Conservation (phyloP, 2,329 filamentous ascomycete species). For the Mycogone perniciosa region DNA sequence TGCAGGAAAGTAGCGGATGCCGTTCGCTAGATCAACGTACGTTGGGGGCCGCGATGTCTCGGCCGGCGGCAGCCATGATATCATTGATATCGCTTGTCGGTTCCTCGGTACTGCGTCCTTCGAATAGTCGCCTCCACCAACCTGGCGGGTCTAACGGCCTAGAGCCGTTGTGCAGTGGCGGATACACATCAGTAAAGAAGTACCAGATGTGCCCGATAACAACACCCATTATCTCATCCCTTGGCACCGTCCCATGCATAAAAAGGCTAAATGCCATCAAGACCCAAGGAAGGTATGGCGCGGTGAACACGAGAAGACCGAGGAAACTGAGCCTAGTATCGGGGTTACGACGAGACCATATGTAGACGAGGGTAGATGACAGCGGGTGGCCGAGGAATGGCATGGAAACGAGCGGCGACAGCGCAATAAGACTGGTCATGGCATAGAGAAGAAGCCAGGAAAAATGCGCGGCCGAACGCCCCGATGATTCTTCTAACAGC, state of each 20-base stretch:
- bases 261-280: slow-evolving; percentile 86
- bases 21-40: neutral
- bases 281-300: slow-evolving; percentile 94
- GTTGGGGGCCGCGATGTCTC: slow-evolving; percentile 16
- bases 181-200: slow-evolving; percentile 96
- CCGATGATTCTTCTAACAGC: slow-evolving; percentile 90
- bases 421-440: slow-evolving; percentile 66
- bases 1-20: too few species aligned
- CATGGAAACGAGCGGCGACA: slow-evolving; percentile 85
- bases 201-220: slow-evolving; percentile 96
- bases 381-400: slow-evolving; percentile 91
- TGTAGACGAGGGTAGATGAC: slow-evolving; percentile 90
- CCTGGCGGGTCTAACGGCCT: slow-evolving; percentile 80
- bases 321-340: slow-evolving; percentile 85
- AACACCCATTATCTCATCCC: slow-evolving; percentile 93
- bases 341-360: slow-evolving; percentile 93
- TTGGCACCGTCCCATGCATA: slow-evolving; percentile 83
- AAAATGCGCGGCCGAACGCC: slow-evolving; percentile 85
- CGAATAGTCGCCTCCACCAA: slow-evolving; percentile 87
- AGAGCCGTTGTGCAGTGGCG: slow-evolving; percentile 76
- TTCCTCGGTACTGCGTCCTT: slow-evolving; percentile 43
- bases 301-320: slow-evolving; percentile 83
- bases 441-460: slow-evolving; percentile 90
- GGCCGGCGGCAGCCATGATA: slow-evolving; percentile 50
- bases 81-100: slow-evolving; percentile 53